These are phyloP conservation scores for Hypoxylon sp. DNA, from an alignment of 2,329 filamentous ascomycete species.

Conservation along the genomic window DNA sequence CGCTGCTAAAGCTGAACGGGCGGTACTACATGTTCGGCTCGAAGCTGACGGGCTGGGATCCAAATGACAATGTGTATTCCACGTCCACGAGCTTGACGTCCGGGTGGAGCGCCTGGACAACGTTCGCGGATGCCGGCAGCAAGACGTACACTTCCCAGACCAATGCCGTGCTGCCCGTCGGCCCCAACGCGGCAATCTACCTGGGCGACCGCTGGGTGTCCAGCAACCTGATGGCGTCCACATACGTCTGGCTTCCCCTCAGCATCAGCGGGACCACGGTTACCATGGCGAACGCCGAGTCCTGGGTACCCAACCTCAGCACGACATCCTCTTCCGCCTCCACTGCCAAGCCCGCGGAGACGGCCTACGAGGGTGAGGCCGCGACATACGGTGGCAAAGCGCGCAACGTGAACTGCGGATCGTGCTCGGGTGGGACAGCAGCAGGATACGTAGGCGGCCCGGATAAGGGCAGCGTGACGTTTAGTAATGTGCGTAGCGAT, in stretches of 20 bases:
- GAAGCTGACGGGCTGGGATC: constrained; percentile 68
- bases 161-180: constrained; percentile 67
- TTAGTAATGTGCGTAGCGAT: constrained; percentile 62
- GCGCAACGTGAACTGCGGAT: constrained; percentile 62
- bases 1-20: constrained; percentile 71
- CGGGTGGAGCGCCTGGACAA: constrained; percentile 73
- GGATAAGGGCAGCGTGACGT: constrained; percentile 62
- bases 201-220: constrained; percentile 77
- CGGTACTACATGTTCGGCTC: constrained; percentile 77
- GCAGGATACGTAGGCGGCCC: constrained; percentile 71
- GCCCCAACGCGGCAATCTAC: constrained; percentile 65
- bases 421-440: constrained; percentile 64
- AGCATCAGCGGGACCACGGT: constrained; percentile 67
- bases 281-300: constrained; percentile 66
- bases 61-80: constrained; percentile 76
- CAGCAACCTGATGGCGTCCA: constrained; percentile 71
- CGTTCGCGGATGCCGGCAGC: constrained; percentile 69
- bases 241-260: constrained; percentile 76
- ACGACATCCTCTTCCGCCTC: constrained; percentile 62
- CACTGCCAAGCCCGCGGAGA: constrained; percentile 62
- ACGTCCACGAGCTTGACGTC: constrained; percentile 70
- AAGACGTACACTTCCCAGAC: constrained; percentile 74
- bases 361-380: constrained; percentile 66
- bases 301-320: constrained; percentile 66
- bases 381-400: constrained; percentile 63